Conservation (phyloP, 371 early-diverging fungal genomes). For the Capillidium heterosporum region DNA sequence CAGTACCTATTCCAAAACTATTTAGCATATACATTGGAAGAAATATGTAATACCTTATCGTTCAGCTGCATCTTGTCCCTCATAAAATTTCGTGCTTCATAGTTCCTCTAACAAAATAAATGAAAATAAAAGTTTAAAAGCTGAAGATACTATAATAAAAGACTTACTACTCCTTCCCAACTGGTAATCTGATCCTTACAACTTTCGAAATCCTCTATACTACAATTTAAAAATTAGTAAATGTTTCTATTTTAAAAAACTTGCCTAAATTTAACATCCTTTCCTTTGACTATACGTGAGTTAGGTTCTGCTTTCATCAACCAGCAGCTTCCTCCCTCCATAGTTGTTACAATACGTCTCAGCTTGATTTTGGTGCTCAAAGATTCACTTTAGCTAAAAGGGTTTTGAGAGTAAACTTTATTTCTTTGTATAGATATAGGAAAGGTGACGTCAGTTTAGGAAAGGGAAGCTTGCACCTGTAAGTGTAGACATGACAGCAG, state of each 20-base stretch:
- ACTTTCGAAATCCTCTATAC: constrained; percentile 33
- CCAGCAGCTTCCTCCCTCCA: constrained; percentile 18
- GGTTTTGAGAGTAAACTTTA: no score
- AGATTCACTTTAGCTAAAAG: no score
- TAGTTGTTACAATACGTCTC: no score
- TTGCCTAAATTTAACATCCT: constrained; percentile 35
- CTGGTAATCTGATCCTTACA: constrained; percentile 16
- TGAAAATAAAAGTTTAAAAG: neutral
- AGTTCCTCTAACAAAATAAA: constrained; percentile 19
- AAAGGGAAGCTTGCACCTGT: no score
- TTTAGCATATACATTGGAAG: neutral
- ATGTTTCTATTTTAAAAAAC: neutral
- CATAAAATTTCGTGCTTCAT: constrained; percentile 50
- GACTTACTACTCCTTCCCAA: constrained; percentile 50
- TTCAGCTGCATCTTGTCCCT: constrained; percentile 36
- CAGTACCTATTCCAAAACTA: constrained; percentile 11
- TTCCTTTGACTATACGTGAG: constrained; percentile 31
- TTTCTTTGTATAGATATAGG: no score
- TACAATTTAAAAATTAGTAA: constrained; percentile 3
- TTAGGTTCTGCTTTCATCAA: constrained; percentile 64
- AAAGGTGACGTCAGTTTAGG: no score
- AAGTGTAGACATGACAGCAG: no score
- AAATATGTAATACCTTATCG: constrained; percentile 18
- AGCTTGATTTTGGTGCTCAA: no score
- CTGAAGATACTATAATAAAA: no score